These are phyloP conservation scores for Alnus rubra DNA, from an alignment of 306 rosid species.

Conservation along the genomic window DNA sequence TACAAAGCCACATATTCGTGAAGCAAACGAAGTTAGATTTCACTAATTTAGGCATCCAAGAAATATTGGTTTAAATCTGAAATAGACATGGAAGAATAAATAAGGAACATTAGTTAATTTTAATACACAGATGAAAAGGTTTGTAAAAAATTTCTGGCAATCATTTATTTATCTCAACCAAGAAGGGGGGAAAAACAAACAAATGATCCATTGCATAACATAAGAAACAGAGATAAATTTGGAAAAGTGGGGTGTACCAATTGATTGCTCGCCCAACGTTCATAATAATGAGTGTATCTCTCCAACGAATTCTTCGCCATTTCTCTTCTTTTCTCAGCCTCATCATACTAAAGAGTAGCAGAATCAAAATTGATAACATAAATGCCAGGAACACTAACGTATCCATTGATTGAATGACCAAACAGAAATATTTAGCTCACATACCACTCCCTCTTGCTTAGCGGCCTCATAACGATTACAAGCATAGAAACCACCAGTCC, in stretches of 20 bases:
- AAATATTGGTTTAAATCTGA: no score
- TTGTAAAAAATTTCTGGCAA: neutral
- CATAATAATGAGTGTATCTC: slow-evolving; percentile 95
- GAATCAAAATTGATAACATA: neutral
- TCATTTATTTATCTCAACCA: neutral
- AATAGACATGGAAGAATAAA: neutral
- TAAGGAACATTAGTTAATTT: neutral
- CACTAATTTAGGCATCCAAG: neutral
- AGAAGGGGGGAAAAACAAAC: neutral
- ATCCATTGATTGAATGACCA: slow-evolving; percentile 20
- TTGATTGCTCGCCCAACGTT: slow-evolving; percentile 98
- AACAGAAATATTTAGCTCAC: slow-evolving; percentile 13
- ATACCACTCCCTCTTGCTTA: slow-evolving; percentile 66
- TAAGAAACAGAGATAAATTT: slow-evolving; percentile 10
- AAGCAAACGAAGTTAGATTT: neutral
- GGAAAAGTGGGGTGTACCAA: slow-evolving; percentile 57
- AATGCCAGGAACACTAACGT: neutral
- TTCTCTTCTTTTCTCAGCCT: slow-evolving; percentile 83
- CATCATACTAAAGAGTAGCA: slow-evolving; percentile 45
- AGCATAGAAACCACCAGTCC: slow-evolving; percentile 70
- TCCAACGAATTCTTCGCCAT: slow-evolving; percentile 96
- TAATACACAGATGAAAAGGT: neutral
- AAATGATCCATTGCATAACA: slow-evolving; percentile 3
- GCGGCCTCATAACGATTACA: slow-evolving; percentile 67
- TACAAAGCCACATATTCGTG: neutral